Percentiles rank a stretch among this genome's conserved stretches.
Conservation (phyloP, 2,329 filamentous ascomycete species). For the Bipolaris oryzae region DNA sequence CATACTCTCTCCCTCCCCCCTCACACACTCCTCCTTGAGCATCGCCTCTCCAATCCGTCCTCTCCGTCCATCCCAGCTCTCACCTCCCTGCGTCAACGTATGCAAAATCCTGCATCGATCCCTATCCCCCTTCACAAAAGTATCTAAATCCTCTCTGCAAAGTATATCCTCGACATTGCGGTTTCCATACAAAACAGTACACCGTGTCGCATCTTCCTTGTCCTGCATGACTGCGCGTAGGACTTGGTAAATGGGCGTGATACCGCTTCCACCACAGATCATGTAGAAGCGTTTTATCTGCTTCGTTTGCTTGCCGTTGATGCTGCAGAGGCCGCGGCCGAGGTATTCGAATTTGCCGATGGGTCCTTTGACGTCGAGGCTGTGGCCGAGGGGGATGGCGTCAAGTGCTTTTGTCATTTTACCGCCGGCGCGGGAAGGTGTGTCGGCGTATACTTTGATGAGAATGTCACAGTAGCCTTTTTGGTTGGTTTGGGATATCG, state of each 20-base stretch:
- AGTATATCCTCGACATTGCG: conserved; percentile 80
- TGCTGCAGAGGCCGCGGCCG: conserved; percentile 66
- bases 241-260: conserved; percentile 91
- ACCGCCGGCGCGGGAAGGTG: conserved; percentile 65
- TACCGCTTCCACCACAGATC: conserved; percentile 87
- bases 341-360: conserved; percentile 85
- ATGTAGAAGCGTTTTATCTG: conserved; percentile 74
- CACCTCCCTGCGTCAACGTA: conserved; percentile 68
- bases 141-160: conserved; percentile 74
- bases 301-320: conserved; percentile 64
- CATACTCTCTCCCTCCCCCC: conserved; percentile 60
- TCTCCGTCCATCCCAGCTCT: conserved; percentile 69
- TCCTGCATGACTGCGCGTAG: conserved; percentile 75
- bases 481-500: conserved; percentile 69
- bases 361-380: conserved; percentile 85
- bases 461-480: conserved; percentile 74
- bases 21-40: conserved; percentile 63
- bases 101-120: conserved; percentile 70
- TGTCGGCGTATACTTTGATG: conserved; percentile 80
- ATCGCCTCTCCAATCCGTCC: conserved; percentile 71
- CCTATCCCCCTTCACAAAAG: conserved; percentile 59
- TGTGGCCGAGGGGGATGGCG: conserved; percentile 70
- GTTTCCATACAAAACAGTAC: conserved; percentile 80
- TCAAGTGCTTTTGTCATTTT: conserved; percentile 85
- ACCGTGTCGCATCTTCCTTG: conserved; percentile 66